These are phyloP conservation scores for Gastrodia elata DNA, from an alignment of 106 monocot species.

Conservation along the genomic window DNA sequence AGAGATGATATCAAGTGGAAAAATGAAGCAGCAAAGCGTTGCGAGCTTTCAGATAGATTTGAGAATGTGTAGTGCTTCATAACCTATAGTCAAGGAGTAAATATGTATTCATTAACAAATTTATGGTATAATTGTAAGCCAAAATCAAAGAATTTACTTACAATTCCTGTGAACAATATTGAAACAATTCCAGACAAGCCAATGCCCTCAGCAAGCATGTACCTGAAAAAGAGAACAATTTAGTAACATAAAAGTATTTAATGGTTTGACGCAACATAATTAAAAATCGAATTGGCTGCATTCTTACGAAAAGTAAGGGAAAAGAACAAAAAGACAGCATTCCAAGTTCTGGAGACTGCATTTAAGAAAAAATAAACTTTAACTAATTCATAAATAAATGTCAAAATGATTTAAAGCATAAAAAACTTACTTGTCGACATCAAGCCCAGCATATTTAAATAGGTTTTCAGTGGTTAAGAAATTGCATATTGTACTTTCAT, in stretches of 20 bases:
- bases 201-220: conserved; percentile 95
- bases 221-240: conserved; percentile 34
- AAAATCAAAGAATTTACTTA: conserved; percentile 32
- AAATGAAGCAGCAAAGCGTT: conserved; percentile 71
- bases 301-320: conserved; percentile 99
- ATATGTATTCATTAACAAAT: background rate
- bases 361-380: conserved; percentile 1
- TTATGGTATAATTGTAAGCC: background rate
- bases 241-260: background rate
- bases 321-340: conserved; percentile 96
- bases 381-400: background rate
- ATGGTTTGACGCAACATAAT: background rate
- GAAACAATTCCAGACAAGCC: conserved; percentile 97
- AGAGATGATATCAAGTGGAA: conserved; percentile 96
- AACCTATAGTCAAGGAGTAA: conserved; percentile 36
- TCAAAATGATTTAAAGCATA: conserved; percentile 2
- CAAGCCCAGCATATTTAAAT: conserved; percentile 95
- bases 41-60: conserved; percentile 93
- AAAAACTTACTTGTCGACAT: conserved; percentile 82
- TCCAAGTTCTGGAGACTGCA: conserved; percentile 91
- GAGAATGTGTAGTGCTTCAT: conserved; percentile 95
- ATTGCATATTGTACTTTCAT: conserved; percentile 10
- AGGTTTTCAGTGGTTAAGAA: conserved; percentile 80
- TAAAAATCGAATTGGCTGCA: background rate
- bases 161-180: conserved; percentile 95